These are phyloP conservation scores for Sorghum bicolor DNA, from an alignment of 176 grass and related monocot genomes.

Conservation along the genomic window Sorghum_bicolor_NCBIv3 NC_012875.2:43577501-43578000, in stretches of 20 bases:
- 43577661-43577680: conserved; percentile 99
- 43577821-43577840: background rate
- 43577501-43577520: conserved; percentile 20
- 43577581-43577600: conserved; percentile 18
- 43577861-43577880: conserved; percentile 68
- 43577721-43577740: conserved; percentile 66
- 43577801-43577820: background rate
- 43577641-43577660: conserved; percentile 98
- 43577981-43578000: conserved; percentile 89
- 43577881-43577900: conserved; percentile 34
- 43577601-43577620: conserved; percentile 88
- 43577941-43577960: conserved; percentile 78
- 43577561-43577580: background rate
- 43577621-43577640: conserved; percentile 85
- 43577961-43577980: conserved; percentile 90
- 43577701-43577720: conserved; percentile 59
- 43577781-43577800: background rate
- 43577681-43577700: conserved; percentile 85
- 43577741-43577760: conserved; percentile 91
- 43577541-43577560: background rate
- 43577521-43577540: background rate
- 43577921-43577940: conserved; percentile 55
- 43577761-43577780: conserved; percentile 64
- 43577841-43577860: conserved; percentile 13
- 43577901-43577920: conserved; percentile 18